These are phyloP conservation scores for Plasmodium vivax DNA, from an alignment of 169 alveolate genomes.

Conservation along the genomic window DNA sequence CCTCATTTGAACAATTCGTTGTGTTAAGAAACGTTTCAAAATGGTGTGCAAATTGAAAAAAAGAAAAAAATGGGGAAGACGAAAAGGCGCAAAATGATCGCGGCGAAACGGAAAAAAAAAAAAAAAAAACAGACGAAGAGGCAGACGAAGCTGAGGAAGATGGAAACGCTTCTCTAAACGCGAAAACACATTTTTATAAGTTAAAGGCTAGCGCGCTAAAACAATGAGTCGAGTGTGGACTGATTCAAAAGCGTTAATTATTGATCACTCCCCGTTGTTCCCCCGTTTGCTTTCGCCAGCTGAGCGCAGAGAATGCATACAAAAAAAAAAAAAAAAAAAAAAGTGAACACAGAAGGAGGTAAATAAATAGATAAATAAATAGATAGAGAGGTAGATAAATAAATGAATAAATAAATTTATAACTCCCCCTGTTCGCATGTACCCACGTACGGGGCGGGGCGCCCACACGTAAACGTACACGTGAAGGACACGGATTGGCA, in stretches of 20 bases:
- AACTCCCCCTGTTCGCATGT: neutral
- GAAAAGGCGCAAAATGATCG: neutral
- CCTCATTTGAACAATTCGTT: neutral
- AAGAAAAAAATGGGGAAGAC: neutral
- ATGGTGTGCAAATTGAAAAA: neutral
- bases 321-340: constrained; percentile 34
- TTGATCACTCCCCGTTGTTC: neutral
- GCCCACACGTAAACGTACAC: neutral
- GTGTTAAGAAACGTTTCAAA: neutral
- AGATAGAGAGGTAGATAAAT: neutral
- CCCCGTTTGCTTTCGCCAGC: neutral
- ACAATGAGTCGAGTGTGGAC: constrained; percentile 15
- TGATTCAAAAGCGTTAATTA: constrained; percentile 26
- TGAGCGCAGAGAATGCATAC: neutral
- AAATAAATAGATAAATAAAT: neutral
- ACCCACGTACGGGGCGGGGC: neutral
- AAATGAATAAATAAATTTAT: neutral
- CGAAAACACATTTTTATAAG: constrained; percentile 3
- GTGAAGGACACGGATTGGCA: neutral
- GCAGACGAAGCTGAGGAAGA: neutral
- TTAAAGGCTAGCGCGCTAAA: constrained; percentile 5
- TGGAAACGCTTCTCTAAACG: neutral
- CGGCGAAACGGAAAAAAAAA: neutral
- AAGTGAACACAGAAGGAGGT: neutral
- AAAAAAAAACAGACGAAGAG: too few species aligned